phyloP scores from a whole-genome alignment of 805 yeast genomes.

The Danielozyma ontarioensis region DNA sequence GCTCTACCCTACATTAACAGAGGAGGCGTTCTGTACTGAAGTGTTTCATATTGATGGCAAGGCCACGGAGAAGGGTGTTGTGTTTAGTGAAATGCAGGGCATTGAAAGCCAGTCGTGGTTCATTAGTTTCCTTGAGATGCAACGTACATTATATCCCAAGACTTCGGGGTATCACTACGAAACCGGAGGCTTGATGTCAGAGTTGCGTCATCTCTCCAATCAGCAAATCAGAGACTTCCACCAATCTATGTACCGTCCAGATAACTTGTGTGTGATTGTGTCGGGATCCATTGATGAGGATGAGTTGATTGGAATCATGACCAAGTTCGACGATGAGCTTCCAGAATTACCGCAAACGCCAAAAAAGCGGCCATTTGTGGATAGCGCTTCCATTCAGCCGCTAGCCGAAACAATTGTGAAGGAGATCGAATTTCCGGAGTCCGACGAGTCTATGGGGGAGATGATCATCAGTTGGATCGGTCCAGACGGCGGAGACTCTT shows the following conservation, averaged over 20 bases:
- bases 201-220: constrained; percentile 66
- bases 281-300: constrained; percentile 80
- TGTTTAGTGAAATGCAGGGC: constrained; percentile 95
- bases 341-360: constrained; percentile 32
- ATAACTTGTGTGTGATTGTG: constrained; percentile 75
- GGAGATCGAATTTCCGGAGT: constrained; percentile 77
- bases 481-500: constrained; percentile 50
- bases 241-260: constrained; percentile 65
- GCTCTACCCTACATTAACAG: constrained; percentile 77
- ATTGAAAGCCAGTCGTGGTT: constrained; percentile 77
- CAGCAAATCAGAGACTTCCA: constrained; percentile 78
- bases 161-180: constrained; percentile 85
- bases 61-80: constrained; percentile 93
- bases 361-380: constrained; percentile 73
- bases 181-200: constrained; percentile 85
- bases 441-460: constrained; percentile 82
- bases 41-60: constrained; percentile 91
- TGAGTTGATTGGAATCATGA: constrained; percentile 60
- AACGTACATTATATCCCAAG: constrained; percentile 47
- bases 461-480: constrained; percentile 76
- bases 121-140: constrained; percentile 53
- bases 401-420: constrained; percentile 36
- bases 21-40: constrained; percentile 88
- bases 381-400: constrained; percentile 46
- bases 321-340: constrained; percentile 55